Conservation (phyloP, 331 rosid species). For the Prunus yedoensis region DNA sequence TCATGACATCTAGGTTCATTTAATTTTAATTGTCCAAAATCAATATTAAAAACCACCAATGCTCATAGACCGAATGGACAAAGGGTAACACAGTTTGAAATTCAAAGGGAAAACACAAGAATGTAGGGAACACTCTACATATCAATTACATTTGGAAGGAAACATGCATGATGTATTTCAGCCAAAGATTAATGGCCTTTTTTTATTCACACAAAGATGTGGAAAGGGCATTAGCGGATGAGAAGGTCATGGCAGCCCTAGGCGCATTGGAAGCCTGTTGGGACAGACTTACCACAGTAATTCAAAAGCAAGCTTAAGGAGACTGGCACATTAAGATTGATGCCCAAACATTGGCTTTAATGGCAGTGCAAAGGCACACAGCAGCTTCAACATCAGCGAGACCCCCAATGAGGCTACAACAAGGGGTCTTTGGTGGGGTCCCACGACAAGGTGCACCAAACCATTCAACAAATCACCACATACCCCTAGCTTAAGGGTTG, state of each 20-base stretch:
- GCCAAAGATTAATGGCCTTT: background rate
- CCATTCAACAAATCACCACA: slow-evolving; percentile 53
- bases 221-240: background rate
- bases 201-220: background rate
- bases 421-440: slow-evolving; percentile 54
- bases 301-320: slow-evolving; percentile 57
- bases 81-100: background rate
- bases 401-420: slow-evolving; percentile 54
- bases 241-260: background rate
- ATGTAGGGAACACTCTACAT: too few species aligned
- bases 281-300: slow-evolving; percentile 47
- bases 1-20: too few species aligned
- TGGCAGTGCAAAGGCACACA: slow-evolving; percentile 80
- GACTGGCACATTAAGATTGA: slow-evolving; percentile 57
- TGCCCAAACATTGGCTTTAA: slow-evolving; percentile 65
- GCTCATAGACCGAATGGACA: background rate
- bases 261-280: slow-evolving; percentile 31
- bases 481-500: slow-evolving; percentile 59
- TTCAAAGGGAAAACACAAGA: too few species aligned
- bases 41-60: background rate
- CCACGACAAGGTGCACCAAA: slow-evolving; percentile 46
- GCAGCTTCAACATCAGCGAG: slow-evolving; percentile 77
- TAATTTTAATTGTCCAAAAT: too few species aligned
- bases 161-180: background rate
- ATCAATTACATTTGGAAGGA: background rate